Percentiles rank a stretch among this genome's conserved stretches.
Evolutionary conservation across 805 yeast species (phyloP).

Genomic region (Schizosaccharomyces lindneri): DNA sequence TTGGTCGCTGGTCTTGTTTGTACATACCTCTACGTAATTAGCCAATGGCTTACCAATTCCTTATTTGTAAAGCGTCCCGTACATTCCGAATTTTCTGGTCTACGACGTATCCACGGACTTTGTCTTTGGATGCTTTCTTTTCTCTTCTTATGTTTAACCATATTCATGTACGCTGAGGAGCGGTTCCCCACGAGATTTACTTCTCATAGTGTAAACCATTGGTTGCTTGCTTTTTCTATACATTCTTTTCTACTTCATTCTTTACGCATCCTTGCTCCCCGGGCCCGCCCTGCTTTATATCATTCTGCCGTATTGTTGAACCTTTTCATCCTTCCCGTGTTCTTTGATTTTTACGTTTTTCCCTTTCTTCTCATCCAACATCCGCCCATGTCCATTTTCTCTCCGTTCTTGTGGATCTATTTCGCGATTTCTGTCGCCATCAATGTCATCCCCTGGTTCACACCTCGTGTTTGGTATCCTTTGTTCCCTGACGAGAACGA

Average conservation of each 20-base stretch:
- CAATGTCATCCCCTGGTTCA: not conserved
- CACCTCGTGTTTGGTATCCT: constrained; percentile 2
- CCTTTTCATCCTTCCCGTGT: not conserved
- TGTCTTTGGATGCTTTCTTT: not conserved
- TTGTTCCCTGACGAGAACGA: not conserved
- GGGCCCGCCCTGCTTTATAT: not conserved
- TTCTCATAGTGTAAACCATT: not conserved
- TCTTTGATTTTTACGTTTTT: not conserved
- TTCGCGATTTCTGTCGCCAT: not conserved
- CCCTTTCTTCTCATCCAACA: not conserved
- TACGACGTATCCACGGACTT: not conserved
- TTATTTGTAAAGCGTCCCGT: not conserved
- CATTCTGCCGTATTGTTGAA: not conserved
- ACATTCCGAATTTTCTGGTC: not conserved
- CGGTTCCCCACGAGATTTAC: not conserved
- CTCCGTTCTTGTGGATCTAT: not conserved
- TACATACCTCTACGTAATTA: not conserved
- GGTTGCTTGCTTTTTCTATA: not conserved
- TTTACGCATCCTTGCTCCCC: not conserved
- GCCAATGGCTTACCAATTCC: not conserved
- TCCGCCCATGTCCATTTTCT: not conserved
- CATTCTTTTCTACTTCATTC: not conserved
- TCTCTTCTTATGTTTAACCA: not conserved
- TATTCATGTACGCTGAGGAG: not conserved
- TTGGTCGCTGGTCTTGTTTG: not conserved